A percentile compares a stretch with the other conserved stretches of the same genome.
These are phyloP conservation scores for Cytospora piceae DNA, from an alignment of 2,329 filamentous ascomycete species.

Conservation along the genomic window DNA sequence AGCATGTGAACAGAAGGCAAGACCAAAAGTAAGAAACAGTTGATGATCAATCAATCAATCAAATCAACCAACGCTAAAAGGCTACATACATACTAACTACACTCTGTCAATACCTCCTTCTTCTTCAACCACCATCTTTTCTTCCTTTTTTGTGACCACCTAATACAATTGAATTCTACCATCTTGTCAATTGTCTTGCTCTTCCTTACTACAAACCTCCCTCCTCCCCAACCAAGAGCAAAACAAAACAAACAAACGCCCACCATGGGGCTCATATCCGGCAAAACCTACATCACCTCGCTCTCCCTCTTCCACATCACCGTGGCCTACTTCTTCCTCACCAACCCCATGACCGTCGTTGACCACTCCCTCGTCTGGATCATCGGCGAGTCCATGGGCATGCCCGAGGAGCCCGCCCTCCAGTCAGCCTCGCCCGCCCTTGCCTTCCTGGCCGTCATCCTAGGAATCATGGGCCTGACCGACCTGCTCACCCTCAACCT, in stretches of 20 bases:
- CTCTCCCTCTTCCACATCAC: constrained; percentile 85
- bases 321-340: constrained; percentile 81
- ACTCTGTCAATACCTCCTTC: too few species aligned
- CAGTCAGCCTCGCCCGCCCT: constrained; percentile 70
- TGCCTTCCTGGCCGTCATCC: constrained; percentile 72
- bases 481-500: constrained; percentile 70
- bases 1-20: constrained; percentile 5
- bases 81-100: too few species aligned
- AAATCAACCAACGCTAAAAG: neutral
- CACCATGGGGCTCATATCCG: constrained; percentile 80
- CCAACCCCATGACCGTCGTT: constrained; percentile 70
- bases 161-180: too few species aligned
- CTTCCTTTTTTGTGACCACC: too few species aligned
- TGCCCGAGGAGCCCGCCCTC: constrained; percentile 71
- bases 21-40: neutral
- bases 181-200: too few species aligned
- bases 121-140: too few species aligned
- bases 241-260: constrained; percentile 15
- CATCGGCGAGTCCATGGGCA: constrained; percentile 79
- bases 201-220: too few species aligned
- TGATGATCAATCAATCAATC: constrained; percentile 6
- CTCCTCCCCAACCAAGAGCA: neutral
- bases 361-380: constrained; percentile 82
- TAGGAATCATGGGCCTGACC: constrained; percentile 62
- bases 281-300: constrained; percentile 78